Evolutionary conservation across 179 eudicot species (phyloP).

Genomic region (Amaranthus tricolor): DNA sequence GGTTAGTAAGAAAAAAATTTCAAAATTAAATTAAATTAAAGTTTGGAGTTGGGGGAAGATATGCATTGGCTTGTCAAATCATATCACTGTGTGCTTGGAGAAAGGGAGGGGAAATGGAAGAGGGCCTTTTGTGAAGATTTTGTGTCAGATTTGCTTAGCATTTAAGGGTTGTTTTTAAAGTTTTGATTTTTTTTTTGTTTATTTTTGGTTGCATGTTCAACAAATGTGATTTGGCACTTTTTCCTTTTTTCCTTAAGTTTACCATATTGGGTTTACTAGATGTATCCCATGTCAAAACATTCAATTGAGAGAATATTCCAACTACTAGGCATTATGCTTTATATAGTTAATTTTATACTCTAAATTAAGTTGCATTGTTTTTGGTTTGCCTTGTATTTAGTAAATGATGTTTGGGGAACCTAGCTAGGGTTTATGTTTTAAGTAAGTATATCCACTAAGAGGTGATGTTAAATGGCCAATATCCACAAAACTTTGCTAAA

Average conservation of each 20-base stretch:
- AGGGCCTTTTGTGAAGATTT: constrained; percentile 21
- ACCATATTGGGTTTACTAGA: background rate
- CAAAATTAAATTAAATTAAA: background rate
- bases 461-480: no score
- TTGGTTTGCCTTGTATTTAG: no score
- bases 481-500: no score
- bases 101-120: constrained; percentile 10
- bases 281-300: background rate
- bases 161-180: background rate
- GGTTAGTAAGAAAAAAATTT: background rate
- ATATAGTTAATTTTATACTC: no score
- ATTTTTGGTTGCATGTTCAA: constrained; percentile 21
- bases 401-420: background rate
- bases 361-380: no score
- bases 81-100: constrained; percentile 21
- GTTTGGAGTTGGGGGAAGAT: background rate
- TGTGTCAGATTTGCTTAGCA: constrained; percentile 32
- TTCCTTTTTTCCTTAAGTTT: constrained; percentile 10
- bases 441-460: no score
- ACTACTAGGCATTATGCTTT: background rate
- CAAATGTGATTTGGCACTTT: background rate
- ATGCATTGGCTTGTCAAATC: constrained; percentile 30
- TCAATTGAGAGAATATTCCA: background rate
- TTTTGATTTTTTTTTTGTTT: constrained; percentile 11
- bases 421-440: background rate